phyloP scores from a whole-genome alignment of 192 early-diverging fungal species.

The Spinellus fusiger region DNA sequence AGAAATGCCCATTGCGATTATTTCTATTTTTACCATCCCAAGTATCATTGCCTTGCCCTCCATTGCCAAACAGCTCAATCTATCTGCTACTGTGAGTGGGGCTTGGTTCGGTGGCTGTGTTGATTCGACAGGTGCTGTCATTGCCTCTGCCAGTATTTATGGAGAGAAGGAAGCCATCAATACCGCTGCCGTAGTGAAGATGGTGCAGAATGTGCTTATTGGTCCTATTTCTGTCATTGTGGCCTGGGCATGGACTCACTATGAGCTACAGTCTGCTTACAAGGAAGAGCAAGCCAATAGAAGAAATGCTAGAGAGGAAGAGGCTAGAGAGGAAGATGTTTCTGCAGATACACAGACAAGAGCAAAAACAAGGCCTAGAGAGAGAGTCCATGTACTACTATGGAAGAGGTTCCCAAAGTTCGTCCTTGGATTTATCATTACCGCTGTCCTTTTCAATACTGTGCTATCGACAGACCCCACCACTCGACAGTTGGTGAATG shows the following conservation, averaged over 20 bases:
- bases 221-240: slow-evolving; percentile 45
- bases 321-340: neutral
- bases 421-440: slow-evolving; percentile 43
- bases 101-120: slow-evolving; percentile 54
- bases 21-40: slow-evolving; percentile 49
- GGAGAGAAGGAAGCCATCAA: slow-evolving; percentile 37
- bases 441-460: slow-evolving; percentile 45
- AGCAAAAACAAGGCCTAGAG: slow-evolving; percentile 8
- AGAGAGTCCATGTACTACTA: slow-evolving; percentile 27
- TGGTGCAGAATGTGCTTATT: slow-evolving; percentile 50
- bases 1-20: slow-evolving; percentile 51
- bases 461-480: slow-evolving; percentile 25
- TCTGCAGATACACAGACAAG: neutral
- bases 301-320: neutral
- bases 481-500: slow-evolving; percentile 29
- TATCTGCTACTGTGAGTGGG: slow-evolving; percentile 37
- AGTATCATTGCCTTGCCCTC: slow-evolving; percentile 49
- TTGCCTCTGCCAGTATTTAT: slow-evolving; percentile 46
- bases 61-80: slow-evolving; percentile 35
- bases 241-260: slow-evolving; percentile 39
- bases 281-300: slow-evolving; percentile 7
- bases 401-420: slow-evolving; percentile 50
- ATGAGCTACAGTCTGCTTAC: slow-evolving; percentile 24
- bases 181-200: slow-evolving; percentile 48
- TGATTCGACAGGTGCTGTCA: slow-evolving; percentile 50